Conservation (phyloP, 2,329 filamentous ascomycete species). For the Aspergillus oerlinghausenensis region DNA sequence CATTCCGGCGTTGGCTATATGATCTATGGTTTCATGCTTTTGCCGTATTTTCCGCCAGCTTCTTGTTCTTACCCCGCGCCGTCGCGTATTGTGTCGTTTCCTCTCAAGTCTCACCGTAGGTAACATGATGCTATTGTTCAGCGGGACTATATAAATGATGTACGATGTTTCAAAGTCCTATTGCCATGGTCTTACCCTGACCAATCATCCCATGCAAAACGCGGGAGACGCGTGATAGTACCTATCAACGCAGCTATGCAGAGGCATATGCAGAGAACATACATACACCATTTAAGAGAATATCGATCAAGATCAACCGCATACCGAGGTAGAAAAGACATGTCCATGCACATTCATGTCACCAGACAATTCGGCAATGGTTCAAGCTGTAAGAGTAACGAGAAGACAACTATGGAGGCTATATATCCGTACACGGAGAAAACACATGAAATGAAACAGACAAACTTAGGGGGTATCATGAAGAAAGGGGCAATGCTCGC, state of each 20-base stretch:
- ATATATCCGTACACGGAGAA: neutral
- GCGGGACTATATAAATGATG: neutral
- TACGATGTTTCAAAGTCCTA: neutral
- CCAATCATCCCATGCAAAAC: neutral
- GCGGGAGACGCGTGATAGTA: neutral
- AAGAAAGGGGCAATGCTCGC: constrained; percentile 6
- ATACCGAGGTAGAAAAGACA: neutral
- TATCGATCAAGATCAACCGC: neutral
- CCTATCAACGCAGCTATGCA: neutral
- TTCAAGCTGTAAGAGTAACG: neutral
- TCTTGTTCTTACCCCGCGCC: neutral
- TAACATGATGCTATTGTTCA: neutral
- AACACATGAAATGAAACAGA: neutral
- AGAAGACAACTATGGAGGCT: neutral
- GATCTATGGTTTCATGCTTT: neutral
- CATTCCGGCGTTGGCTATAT: constrained; percentile 17
- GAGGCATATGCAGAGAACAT: too few relatives aligned
- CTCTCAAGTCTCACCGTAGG: neutral
- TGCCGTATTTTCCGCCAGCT: neutral
- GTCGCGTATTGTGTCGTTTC: too few relatives aligned
- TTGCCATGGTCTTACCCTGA: too few relatives aligned
- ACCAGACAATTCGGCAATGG: too few relatives aligned
- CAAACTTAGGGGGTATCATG: constrained; percentile 26
- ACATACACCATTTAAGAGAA: neutral
- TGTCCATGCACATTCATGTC: neutral